Conservation (phyloP, 306 rosid genomes). For the Fagus sylvatica region DNA sequence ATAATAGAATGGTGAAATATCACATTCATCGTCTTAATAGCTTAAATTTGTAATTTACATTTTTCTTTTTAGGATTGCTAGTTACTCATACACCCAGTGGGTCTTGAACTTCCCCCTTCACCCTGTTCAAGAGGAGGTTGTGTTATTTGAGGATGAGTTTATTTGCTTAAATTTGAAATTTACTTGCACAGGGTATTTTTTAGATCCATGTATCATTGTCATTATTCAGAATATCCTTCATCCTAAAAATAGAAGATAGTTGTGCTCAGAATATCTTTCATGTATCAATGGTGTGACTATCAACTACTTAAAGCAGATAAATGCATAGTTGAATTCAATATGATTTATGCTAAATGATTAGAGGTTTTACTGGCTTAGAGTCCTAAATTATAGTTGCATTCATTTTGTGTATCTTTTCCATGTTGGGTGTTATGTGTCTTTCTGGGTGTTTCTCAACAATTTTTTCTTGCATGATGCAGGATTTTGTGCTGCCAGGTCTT, state of each 20-base stretch:
- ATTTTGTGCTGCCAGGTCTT: constrained; percentile 57
- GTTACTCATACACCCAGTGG: neutral
- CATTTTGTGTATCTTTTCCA: neutral
- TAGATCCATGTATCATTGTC: neutral
- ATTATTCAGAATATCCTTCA: neutral
- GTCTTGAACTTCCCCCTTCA: neutral
- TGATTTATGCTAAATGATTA: too few species aligned
- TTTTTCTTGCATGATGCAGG: constrained; percentile 44
- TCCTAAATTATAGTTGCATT: neutral
- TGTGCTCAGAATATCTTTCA: too few species aligned
- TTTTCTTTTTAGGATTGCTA: neutral
- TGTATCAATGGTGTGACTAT: neutral
- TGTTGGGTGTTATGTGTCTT: neutral
- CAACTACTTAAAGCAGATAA: too few species aligned
- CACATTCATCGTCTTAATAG: neutral
- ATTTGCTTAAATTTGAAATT: neutral
- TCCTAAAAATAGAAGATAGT: neutral
- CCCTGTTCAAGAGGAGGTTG: neutral
- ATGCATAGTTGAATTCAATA: too few species aligned
- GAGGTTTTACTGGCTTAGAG: neutral
- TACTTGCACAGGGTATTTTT: neutral
- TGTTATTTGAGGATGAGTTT: neutral
- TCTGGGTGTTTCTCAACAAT: neutral
- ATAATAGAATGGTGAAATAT: neutral
- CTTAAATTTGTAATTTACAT: neutral